phyloP scores from a whole-genome alignment of 768 basidiomycete species.

The Phylloporus sp. region DNA sequence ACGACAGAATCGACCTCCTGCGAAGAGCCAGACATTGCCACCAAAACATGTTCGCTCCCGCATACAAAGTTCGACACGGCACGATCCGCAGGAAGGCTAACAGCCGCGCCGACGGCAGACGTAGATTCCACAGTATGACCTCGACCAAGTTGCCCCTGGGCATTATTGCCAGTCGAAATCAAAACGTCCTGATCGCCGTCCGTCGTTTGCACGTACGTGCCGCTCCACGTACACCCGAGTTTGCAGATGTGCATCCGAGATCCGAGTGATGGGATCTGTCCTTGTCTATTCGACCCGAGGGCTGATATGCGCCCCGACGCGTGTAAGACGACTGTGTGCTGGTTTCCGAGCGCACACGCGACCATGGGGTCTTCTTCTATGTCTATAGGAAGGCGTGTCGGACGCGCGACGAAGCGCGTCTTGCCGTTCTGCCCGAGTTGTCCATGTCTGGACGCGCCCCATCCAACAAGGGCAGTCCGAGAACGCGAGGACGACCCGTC shows the following conservation, averaged over 20 bases:
- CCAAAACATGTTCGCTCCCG: slow-evolving; percentile 84
- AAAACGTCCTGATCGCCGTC: slow-evolving; percentile 24
- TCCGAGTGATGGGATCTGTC: slow-evolving; percentile 48
- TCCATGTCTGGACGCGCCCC: slow-evolving; percentile 83
- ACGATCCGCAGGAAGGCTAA: slow-evolving; percentile 25
- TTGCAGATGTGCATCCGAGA: slow-evolving; percentile 22
- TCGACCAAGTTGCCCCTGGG: slow-evolving; percentile 64
- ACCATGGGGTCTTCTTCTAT: slow-evolving; percentile 28
- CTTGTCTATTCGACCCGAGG: slow-evolving; percentile 70
- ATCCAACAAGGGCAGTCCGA: slow-evolving; percentile 52
- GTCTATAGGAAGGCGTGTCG: slow-evolving; percentile 33
- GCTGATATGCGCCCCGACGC: slow-evolving; percentile 43
- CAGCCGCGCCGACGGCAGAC: neutral
- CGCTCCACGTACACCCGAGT: slow-evolving; percentile 75
- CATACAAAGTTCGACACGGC: slow-evolving; percentile 45
- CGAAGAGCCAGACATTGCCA: slow-evolving; percentile 17
- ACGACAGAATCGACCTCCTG: slow-evolving; percentile 43
- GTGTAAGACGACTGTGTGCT: slow-evolving; percentile 45
- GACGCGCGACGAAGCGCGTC: slow-evolving; percentile 13
- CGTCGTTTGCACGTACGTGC: slow-evolving; percentile 49
- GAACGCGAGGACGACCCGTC: slow-evolving; percentile 14
- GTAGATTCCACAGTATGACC: neutral
- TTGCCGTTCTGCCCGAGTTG: slow-evolving; percentile 55
- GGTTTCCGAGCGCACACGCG: slow-evolving; percentile 43
- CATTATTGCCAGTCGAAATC: slow-evolving; percentile 50